A percentile compares a stretch with the other conserved stretches of the same genome.
These are phyloP conservation scores for Globisporangium paddicum DNA, from an alignment of 352 stramenopile genomes.

Conservation along the genomic window DNA sequence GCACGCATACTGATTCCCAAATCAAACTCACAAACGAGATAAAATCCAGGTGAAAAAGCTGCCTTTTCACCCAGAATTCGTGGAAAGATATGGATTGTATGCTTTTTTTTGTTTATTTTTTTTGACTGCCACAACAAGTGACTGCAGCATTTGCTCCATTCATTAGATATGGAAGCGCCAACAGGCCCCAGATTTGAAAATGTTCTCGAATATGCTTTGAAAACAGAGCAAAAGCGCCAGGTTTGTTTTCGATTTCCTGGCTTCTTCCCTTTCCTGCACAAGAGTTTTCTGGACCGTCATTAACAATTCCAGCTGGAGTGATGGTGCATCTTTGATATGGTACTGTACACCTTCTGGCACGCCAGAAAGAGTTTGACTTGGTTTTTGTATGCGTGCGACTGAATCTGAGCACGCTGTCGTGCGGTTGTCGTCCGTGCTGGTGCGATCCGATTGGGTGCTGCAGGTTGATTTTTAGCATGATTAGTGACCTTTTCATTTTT, in stretches of 20 bases:
- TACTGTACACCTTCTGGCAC: background rate
- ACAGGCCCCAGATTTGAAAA: background rate
- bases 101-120: too few species aligned
- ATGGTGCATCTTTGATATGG: background rate
- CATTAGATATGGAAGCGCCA: too few species aligned
- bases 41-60: constrained; percentile 6
- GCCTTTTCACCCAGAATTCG: background rate
- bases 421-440: background rate
- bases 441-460: constrained; percentile 6
- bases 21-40: background rate
- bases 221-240: constrained; percentile 3
- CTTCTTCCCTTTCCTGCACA: background rate
- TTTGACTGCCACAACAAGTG: background rate
- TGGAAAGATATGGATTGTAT: constrained; percentile 4
- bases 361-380: background rate
- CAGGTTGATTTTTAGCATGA: background rate
- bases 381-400: background rate
- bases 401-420: constrained; percentile 8
- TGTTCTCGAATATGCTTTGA: background rate
- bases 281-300: constrained; percentile 17
- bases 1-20: background rate
- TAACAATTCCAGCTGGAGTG: background rate
- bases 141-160: too few species aligned
- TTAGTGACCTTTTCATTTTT: too few species aligned
- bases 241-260: background rate